Evolutionary conservation across 2,329 filamentous ascomycete species (phyloP).

Genomic region (Penicillium sp.): DNA sequence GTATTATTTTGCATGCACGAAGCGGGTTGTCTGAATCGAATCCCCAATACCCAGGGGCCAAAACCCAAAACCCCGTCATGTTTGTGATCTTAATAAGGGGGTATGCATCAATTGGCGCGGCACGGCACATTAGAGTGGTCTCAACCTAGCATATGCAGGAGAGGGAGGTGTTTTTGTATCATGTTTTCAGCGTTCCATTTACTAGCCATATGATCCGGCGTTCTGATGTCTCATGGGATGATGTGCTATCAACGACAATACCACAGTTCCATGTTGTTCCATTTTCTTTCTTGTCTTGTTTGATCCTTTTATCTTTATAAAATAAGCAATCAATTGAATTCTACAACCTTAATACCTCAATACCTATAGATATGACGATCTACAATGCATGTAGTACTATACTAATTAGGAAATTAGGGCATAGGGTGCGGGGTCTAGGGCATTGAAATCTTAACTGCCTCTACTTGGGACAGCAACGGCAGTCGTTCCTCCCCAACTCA

Average conservation of each 20-base stretch:
- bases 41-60: too few relatives aligned
- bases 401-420: slow-evolving; percentile 16
- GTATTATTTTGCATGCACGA: slow-evolving; percentile 16
- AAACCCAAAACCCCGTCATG: slow-evolving; percentile 11
- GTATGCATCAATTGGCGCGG: slow-evolving; percentile 15
- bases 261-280: neutral
- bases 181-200: slow-evolving; percentile 27
- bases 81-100: slow-evolving; percentile 16
- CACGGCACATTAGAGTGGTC: slow-evolving; percentile 5
- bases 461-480: neutral
- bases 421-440: slow-evolving; percentile 23
- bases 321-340: neutral
- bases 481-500: neutral
- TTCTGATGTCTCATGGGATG: slow-evolving; percentile 19
- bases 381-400: neutral
- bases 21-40: slow-evolving; percentile 13
- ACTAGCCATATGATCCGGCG: slow-evolving; percentile 20
- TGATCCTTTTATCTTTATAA: neutral
- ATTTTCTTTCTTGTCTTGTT: neutral
- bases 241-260: slow-evolving; percentile 17
- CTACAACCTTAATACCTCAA: too few relatives aligned
- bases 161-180: slow-evolving; percentile 19
- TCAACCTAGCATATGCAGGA: slow-evolving; percentile 20
- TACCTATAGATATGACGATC: too few relatives aligned
- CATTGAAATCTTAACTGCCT: slow-evolving; percentile 21